Evolutionary conservation across 108 stramenopile genomes (phyloP), one percentile per base, ranked within the genome.

Genomic region (Skeletonema grethae): DNA sequence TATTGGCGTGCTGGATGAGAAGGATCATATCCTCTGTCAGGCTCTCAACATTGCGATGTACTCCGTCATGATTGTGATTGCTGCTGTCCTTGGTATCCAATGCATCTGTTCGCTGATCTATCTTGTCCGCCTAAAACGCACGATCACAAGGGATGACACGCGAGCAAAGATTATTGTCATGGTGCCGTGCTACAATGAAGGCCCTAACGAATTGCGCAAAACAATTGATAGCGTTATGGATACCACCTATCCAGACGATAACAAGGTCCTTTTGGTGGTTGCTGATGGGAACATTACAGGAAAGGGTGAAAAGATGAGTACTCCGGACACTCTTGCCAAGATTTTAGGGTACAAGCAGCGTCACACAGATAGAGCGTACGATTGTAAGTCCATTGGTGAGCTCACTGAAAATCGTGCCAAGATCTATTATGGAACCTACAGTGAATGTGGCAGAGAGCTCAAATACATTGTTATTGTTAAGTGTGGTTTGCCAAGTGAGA

Each of bases 161-260:
- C 34, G 74, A 30, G 50, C 74, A 29, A 72, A 82, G 30, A 81
- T 86, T 50, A 86, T 86, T 50, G 68, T 86, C 46, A 84, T 86
- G 86, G 86, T 86, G 12, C 86, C 86, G 4, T 86, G 86, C 46
- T 86, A 86, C 81, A 86, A 79, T 73, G 86, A 86, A 62, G 83
- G 83, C 0, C 73, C 82, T 65, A 82, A 78, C 28, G 86, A 86
- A 60, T 68, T 86, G 15, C 60, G 80, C 38, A 86, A 86, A 70
- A 86, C 86, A 2, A 84, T 84, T 56, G 68, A 86, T 41, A 81
- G 79, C 57, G 78, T 86, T 20, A 80, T 83, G 69, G 72, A 82
- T 11, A 82, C 83, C 8, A 64, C 77, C 29, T 86, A 86, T 39
- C 86, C 86, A 5, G 77, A 74, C 18, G 83, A 86, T 20, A 83